Evolutionary conservation across 139 green algal species (phyloP).

Genomic region (Micractinium conductrix): DNA sequence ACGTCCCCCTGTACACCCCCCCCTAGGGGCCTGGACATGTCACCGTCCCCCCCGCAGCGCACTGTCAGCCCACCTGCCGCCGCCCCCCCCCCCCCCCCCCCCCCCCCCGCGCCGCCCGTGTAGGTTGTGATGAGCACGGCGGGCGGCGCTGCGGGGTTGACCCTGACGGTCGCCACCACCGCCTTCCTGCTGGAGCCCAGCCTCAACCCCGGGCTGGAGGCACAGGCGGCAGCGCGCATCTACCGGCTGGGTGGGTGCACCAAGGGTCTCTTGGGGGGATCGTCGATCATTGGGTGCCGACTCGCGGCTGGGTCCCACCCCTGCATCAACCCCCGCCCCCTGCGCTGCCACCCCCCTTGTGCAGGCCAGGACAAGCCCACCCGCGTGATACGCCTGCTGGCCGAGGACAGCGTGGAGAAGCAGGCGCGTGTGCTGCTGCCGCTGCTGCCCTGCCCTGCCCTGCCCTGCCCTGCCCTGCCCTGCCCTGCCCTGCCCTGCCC

Average conservation of each 20-base stretch:
- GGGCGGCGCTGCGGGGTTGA: constrained; percentile 60
- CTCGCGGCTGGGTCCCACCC: not conserved
- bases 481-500: not conserved
- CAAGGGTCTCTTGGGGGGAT: too few species aligned
- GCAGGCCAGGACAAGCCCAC: constrained; percentile 61
- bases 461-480: not conserved
- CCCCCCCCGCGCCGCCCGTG: not conserved
- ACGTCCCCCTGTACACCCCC: too few species aligned
- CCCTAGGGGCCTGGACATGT: too few species aligned
- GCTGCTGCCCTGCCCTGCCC: too few species aligned
- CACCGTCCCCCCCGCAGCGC: not conserved
- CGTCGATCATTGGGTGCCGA: not conserved
- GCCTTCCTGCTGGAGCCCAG: constrained; percentile 68
- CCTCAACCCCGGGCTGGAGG: constrained; percentile 60
- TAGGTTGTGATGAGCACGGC: constrained; percentile 43
- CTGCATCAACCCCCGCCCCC: not conserved
- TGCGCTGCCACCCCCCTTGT: not conserved
- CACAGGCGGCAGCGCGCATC: constrained; percentile 68
- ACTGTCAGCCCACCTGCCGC: not conserved
- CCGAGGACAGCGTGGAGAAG: constrained; percentile 45
- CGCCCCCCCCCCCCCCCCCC: too few species aligned
- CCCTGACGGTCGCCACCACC: constrained; percentile 58
- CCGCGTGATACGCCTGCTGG: constrained; percentile 53
- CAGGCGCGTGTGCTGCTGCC: constrained; percentile 36
- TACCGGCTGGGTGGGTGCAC: constrained; percentile 56